phyloP scores from a whole-genome alignment of 129 eudicot species.

The Pittosporum tobira region DNA sequence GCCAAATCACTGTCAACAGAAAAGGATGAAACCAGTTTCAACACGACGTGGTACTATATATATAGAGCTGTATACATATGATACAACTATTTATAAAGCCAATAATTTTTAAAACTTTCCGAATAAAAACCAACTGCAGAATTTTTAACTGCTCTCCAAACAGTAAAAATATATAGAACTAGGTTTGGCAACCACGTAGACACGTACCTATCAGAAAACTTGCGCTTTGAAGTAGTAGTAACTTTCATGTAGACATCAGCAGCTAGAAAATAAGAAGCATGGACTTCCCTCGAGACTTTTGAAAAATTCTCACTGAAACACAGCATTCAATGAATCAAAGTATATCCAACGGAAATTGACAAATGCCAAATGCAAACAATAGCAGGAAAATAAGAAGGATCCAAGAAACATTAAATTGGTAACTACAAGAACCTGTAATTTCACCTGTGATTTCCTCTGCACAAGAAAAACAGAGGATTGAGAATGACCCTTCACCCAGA shows the following conservation, averaged over 20 bases:
- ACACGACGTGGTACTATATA: conserved; percentile 7
- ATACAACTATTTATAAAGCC: not conserved
- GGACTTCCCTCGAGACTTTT: conserved; percentile 2
- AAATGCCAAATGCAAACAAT: conserved; percentile 29
- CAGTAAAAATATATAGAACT: not conserved
- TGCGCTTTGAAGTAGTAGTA: conserved; percentile 19
- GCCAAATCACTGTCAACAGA: conserved; percentile 33
- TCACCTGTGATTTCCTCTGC: no score
- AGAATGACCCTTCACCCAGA: conserved; percentile 27
- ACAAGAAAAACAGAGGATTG: conserved; percentile 24
- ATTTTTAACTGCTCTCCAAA: not conserved
- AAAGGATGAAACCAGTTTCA: conserved; percentile 9
- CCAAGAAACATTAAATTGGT: conserved; percentile 36
- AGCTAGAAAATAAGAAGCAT: conserved; percentile 13
- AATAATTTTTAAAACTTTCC: not conserved
- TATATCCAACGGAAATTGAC: conserved; percentile 40
- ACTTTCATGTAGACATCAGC: conserved; percentile 24
- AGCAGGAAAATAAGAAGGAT: conserved; percentile 16
- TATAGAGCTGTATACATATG: no score
- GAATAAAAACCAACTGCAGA: not conserved
- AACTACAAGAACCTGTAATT: conserved; percentile 20
- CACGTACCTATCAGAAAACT: conserved; percentile 26
- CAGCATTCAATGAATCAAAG: conserved; percentile 29
- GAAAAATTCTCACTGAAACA: conserved; percentile 13
- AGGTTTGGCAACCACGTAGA: not conserved